Conservation (phyloP, 257 asterid genomes). For the Thymus quinquecostatus region DNA sequence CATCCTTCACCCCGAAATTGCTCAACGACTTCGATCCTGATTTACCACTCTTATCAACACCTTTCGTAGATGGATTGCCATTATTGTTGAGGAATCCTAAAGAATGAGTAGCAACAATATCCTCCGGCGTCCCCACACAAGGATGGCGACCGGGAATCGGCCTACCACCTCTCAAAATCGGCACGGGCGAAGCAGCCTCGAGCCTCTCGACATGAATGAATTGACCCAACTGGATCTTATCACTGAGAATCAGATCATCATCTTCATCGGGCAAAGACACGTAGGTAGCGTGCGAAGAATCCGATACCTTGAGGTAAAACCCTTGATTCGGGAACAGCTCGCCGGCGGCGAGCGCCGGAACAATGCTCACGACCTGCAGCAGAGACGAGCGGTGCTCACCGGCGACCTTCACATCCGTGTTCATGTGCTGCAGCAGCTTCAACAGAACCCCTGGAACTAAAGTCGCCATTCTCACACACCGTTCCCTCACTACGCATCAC, state of each 20-base stretch:
- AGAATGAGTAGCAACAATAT: constrained; percentile 88
- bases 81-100: constrained; percentile 73
- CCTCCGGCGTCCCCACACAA: constrained; percentile 94
- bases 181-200: constrained; percentile 94
- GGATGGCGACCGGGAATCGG: constrained; percentile 95
- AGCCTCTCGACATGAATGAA: constrained; percentile 91
- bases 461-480: constrained; percentile 65
- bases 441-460: constrained; percentile 89
- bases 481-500: constrained; percentile 45
- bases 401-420: constrained; percentile 90
- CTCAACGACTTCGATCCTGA: constrained; percentile 34
- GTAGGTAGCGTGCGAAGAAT: constrained; percentile 96
- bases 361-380: constrained; percentile 91
- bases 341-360: constrained; percentile 95
- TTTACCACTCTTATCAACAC: constrained; percentile 45
- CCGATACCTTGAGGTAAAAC: constrained; percentile 96
- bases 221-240: constrained; percentile 95
- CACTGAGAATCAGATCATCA: constrained; percentile 88
- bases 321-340: constrained; percentile 96
- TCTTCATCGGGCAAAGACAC: constrained; percentile 95
- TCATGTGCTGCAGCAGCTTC: constrained; percentile 98
- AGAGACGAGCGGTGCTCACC: constrained; percentile 97
- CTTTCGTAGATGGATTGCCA: constrained; percentile 52
- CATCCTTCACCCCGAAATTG: constrained; percentile 50
- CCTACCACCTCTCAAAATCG: constrained; percentile 82